A percentile compares a stretch with the other conserved stretches of the same genome.
Conservation (phyloP, 2,329 filamentous ascomycete genomes). For the Epicoccum sorghinum region DNA sequence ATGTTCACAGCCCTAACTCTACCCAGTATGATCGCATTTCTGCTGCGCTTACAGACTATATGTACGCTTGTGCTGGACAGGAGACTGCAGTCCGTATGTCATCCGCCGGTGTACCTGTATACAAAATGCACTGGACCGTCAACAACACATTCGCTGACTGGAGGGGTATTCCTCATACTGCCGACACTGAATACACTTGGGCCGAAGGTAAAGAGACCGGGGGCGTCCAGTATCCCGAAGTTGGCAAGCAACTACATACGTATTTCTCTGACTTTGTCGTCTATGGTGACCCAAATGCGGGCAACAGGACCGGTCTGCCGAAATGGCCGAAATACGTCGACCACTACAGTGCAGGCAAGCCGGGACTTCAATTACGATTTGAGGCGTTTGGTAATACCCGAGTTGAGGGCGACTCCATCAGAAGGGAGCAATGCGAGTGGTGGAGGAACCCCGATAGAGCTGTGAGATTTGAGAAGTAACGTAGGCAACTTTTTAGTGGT, state of each 20-base stretch:
- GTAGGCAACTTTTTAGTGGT: not conserved
- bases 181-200: constrained; percentile 50
- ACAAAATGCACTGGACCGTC: constrained; percentile 27
- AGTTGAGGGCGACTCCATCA: constrained; percentile 33
- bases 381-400: constrained; percentile 33
- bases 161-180: constrained; percentile 32
- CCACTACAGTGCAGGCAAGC: constrained; percentile 9
- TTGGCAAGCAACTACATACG: constrained; percentile 48
- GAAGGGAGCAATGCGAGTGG: constrained; percentile 36
- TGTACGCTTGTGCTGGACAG: constrained; percentile 54
- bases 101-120: constrained; percentile 36
- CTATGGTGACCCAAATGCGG: constrained; percentile 47
- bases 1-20: constrained; percentile 50
- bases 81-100: constrained; percentile 52
- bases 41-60: constrained; percentile 52
- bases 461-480: constrained; percentile 32
- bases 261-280: constrained; percentile 52
- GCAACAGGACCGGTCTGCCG: constrained; percentile 27
- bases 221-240: constrained; percentile 45
- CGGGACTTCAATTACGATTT: constrained; percentile 29
- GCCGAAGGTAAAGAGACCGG: constrained; percentile 58
- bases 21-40: constrained; percentile 54
- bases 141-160: constrained; percentile 32
- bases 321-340: constrained; percentile 50
- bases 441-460: constrained; percentile 31